Evolutionary conservation across 768 basidiomycete species (phyloP), one percentile per base, ranked within the genome.

Genomic region (Russula sp.): DNA sequence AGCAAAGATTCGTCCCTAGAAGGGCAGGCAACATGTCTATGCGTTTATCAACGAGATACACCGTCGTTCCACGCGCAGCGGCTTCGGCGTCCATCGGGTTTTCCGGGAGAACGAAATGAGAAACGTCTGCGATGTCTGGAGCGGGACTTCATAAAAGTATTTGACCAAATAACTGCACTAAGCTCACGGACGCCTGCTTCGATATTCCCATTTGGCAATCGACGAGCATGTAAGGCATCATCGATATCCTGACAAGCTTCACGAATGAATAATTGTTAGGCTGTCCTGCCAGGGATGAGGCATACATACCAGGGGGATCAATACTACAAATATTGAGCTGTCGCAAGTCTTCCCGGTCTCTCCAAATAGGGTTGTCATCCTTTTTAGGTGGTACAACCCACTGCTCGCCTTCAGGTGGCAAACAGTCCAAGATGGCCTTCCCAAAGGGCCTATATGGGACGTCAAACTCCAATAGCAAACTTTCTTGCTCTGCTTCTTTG

Each of bases 1-100:
- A 96, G 71, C 97, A 99, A 11, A 99, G 75, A 69, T 98, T 99
- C 1, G 96, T 98, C 1, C 97, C 97, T 7, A 99, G 79, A 9
- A 99, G 79, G 3, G 86, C 78, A 0, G 97, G 97, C 51, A 99
- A 78, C 97, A 99, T 99, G 76, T 98, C 97, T 54, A 99, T 93
- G 38, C 96, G 90, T 73, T 95, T 96, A 78, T 99, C 96, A 6
- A 98, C 96, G 2, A 99, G 83, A 72, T 98, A 99, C 0, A 99
- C 96, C 0, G 96, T 98, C 5, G 96, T 98, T 5, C 96, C 96
- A 63, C 96, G 79, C 18, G 93, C 82, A n/a, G 94, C 91, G 22
- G 96, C 96, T 72, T 99, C 96, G 47, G 77, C 86, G 67, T 99
- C 96, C 93, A 99, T 98, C 0, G 95, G 85, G 45, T 89, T 99